Conservation (phyloP, 306 rosid species). For the Castanopsis chinensis region DNA sequence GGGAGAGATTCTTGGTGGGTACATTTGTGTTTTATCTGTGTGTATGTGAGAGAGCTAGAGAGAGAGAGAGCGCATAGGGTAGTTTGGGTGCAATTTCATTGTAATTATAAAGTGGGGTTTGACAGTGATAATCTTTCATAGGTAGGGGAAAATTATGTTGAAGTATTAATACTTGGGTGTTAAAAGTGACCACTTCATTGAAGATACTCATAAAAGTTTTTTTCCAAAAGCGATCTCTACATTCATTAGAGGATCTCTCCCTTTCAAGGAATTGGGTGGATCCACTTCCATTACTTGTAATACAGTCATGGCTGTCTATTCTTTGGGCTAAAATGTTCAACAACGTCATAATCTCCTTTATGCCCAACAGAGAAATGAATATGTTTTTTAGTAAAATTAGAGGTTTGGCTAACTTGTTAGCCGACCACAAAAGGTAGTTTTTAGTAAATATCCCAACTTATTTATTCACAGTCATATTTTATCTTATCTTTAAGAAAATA, state of each 20-base stretch:
- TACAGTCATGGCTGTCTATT: constrained; percentile 9
- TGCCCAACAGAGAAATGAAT: neutral
- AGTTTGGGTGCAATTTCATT: neutral
- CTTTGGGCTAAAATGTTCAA: constrained; percentile 27
- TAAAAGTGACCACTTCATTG: constrained; percentile 24
- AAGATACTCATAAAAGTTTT: neutral
- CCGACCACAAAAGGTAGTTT: too few relatives aligned
- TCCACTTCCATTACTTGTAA: neutral
- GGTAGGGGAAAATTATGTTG: neutral
- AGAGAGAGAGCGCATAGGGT: neutral
- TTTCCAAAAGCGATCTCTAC: constrained; percentile 2
- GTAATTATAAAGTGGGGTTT: constrained; percentile 12
- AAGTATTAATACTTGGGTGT: neutral
- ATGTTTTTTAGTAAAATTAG: neutral
- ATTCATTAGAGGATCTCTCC: constrained; percentile 17
- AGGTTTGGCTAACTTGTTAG: too few relatives aligned
- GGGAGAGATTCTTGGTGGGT: constrained; percentile 25
- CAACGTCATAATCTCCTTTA: constrained; percentile 23
- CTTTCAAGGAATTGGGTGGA: constrained; percentile 32
- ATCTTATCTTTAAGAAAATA: too few relatives aligned
- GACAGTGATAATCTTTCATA: constrained; percentile 1
- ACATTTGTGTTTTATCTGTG: neutral
- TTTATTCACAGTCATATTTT: too few relatives aligned
- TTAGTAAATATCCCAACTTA: too few relatives aligned
- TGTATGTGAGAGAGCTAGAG: neutral